Base-by-base conservation (phyloP, 345 rosid species). In the Bretschneidera sinensis region DNA sequence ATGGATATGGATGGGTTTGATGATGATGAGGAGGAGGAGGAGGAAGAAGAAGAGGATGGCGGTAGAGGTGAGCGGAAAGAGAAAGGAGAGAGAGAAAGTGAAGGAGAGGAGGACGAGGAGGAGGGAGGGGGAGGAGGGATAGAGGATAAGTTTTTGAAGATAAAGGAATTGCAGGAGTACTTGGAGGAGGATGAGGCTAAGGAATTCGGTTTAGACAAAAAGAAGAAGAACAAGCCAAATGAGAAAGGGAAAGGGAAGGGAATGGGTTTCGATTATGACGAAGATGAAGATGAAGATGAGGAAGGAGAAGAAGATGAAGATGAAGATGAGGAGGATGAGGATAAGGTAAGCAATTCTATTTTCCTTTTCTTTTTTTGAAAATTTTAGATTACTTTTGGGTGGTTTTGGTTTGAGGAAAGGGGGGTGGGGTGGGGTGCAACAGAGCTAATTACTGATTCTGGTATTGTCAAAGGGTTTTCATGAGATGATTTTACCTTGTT, bases 111-210 rank as follows among this genome's bases (percentile, higher is more conserved):
- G n/a, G n/a, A n/a, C n/a, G n/a, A n/a, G n/a, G n/a, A 53, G 5
- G 67, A 55, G 16, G 64, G 53, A 3, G 73, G n/a, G n/a, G n/a
- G n/a, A 1, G 80, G 68, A 39, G 95, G 87, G 67, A 73, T 87
- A 61, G 98, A 92, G 70, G 98, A 92, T 65, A 75, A 75, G 31
- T 89, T 87, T 80, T 84, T 92, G 73, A 89, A 87, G 78, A 75
- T 87, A 10, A 85, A 81, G 31, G 95, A 87, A 14, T 73, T 92
- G 85, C 81, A 85, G 71, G 75, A 82, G 48, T 87, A 82, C 59
- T 48, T 89, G 60, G 83, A 87, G 71, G 83, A 87, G 16, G 96
- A 81, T 65, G 97, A 89, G 63, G 92, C 94, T 15, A 72, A 76
- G 64, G 94, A 89, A 67, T 85, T 84, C 73, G 97, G 96, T 13